A percentile compares a stretch with the other conserved stretches of the same genome.
Conservation (phyloP, 106 monocot genomes). For the Dendrobium officinale region DNA sequence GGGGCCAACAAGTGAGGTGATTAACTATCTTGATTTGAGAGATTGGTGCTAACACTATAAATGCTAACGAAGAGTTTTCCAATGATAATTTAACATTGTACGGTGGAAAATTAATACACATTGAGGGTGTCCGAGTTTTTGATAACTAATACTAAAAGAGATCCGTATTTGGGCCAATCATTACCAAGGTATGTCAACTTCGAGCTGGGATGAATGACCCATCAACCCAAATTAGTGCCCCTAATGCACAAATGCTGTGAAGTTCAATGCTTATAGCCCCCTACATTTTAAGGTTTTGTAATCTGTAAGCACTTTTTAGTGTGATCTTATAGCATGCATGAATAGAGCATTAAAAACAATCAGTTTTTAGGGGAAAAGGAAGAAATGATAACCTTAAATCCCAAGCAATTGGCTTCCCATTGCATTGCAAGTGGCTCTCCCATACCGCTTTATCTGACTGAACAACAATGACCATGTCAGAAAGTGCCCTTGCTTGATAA, state of each 20-base stretch:
- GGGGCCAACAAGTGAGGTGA: not conserved
- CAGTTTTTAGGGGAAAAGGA: not conserved
- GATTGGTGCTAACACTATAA: not conserved
- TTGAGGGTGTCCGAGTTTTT: not conserved
- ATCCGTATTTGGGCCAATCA: not conserved
- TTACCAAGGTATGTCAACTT: not conserved
- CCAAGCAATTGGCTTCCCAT: constrained; percentile 67
- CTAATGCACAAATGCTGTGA: not conserved
- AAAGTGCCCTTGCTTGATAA: constrained; percentile 85
- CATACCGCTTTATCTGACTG: constrained; percentile 78
- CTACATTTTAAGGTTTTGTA: not conserved
- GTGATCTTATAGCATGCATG: not conserved
- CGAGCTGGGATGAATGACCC: not conserved
- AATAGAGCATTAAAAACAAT: not conserved
- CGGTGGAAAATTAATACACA: not conserved
- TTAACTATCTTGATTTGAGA: not conserved
- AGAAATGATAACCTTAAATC: constrained; percentile 64
- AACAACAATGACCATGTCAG: constrained; percentile 91
- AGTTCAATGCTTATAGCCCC: not conserved
- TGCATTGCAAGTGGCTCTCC: constrained; percentile 97
- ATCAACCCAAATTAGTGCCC: not conserved
- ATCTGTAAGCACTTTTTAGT: not conserved
- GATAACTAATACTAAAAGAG: not conserved
- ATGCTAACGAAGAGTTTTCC: not conserved
- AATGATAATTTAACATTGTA: not conserved